A percentile compares a stretch with the other conserved stretches of the same genome.
Conservation (phyloP, 441 rosid species). For the Syzygium syzygioides region DNA sequence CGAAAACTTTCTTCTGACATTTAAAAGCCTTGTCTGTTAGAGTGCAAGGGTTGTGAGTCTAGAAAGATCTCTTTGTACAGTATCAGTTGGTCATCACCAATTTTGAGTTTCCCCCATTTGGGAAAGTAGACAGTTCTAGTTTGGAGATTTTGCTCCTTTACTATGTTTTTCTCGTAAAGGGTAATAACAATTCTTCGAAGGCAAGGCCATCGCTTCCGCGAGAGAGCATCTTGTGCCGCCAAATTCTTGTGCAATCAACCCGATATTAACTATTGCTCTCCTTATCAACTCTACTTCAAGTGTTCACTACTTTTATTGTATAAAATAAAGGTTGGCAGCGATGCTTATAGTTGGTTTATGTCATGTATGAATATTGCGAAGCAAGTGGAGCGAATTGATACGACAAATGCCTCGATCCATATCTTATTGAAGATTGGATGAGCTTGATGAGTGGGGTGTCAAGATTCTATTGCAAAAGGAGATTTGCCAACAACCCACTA, state of each 20-base stretch:
- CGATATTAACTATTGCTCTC: not conserved
- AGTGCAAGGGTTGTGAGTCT: not conserved
- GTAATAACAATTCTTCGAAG: not conserved
- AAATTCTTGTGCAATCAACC: not conserved
- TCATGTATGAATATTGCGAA: not conserved
- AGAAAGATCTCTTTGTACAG: not conserved
- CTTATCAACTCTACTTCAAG: not conserved
- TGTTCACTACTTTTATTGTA: not conserved
- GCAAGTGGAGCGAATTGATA: not conserved
- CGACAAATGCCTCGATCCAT: not conserved
- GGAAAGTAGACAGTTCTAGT: not conserved
- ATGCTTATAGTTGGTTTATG: not conserved
- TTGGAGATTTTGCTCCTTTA: not conserved
- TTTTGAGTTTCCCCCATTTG: not conserved
- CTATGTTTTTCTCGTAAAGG: not conserved
- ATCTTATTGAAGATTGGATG: not conserved
- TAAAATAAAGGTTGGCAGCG: not conserved
- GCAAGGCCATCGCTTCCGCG: not conserved
- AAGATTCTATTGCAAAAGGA: not conserved
- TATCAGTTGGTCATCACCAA: not conserved
- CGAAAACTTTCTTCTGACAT: not conserved
- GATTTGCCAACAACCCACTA: not conserved
- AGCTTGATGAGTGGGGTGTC: not conserved
- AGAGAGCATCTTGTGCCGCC: not conserved
- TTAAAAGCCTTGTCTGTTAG: not conserved